Base-by-base conservation (phyloP, 139 green algal genomes). In the Chlorella sp. region DNA sequence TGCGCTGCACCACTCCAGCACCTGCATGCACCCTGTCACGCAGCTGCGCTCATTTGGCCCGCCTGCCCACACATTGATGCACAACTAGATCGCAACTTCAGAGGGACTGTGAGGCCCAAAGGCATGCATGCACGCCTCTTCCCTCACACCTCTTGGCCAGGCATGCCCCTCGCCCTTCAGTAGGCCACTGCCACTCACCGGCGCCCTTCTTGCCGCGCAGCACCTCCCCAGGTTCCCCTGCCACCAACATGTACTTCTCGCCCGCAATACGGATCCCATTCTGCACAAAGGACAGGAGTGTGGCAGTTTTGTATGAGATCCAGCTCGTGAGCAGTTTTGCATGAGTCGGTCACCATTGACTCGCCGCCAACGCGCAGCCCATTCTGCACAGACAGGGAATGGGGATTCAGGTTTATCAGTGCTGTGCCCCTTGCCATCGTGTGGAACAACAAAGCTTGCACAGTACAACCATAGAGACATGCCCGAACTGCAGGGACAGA, bases 181-280 rank as follows among this genome's bases (percentile, higher is more conserved):
- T 2, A 42, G 14, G 73, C 0, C 16, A 21, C 34, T 24, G 3
- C 68, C 40, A 14, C 87, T 85, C 32, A 90, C 88, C 83, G 30
- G 91, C 68, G 22, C 93, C 91, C 76, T 96, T 95, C 89, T 96
- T 97, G 66, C 96, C 95, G 15, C 96, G 91, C 28, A 97, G 91
- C 7, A 96, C 95, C 32, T 90, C 92, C 24, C 95, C 95, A 73
- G 87, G 90, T 28, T 96, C 95, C 32, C 93, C 93, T 68, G 91
- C 80, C 34, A 97, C 90, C 39, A 94, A 18, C 86, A 96, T 92
- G 84, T 95, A 97, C 91, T 97, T 97, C 19, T 89, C 73, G 11
- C 92, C 93, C 3, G 92, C 94, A 19, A 98, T 64, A 5, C 82
- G 83, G 36, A 97, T 90, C 14, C 96, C 96, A 34, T 40, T 81